Evolutionary conservation across 345 rosid species (phyloP).

Genomic region (Zanthoxylum bungeanum): DNA sequence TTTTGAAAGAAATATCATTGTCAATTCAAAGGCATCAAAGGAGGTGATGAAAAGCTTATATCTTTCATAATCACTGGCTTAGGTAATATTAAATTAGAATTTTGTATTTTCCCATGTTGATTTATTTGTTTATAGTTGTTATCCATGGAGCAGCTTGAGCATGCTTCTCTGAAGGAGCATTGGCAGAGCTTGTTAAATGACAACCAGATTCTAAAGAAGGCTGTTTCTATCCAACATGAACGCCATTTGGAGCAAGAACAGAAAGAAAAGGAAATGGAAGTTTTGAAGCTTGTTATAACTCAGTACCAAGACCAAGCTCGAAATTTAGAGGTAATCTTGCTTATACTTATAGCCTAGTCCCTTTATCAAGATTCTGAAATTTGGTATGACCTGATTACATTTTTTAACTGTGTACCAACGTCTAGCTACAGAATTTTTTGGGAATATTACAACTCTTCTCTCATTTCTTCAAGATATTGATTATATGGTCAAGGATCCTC

Average conservation of each 20-base stretch:
- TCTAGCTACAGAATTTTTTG: neutral
- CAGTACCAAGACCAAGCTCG: constrained; percentile 51
- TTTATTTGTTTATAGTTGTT: neutral
- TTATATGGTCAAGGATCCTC: no score
- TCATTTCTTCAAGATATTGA: neutral
- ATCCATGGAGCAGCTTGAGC: constrained; percentile 35
- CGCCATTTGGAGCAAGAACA: constrained; percentile 45
- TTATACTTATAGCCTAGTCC: neutral
- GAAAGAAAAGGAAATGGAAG: constrained; percentile 38
- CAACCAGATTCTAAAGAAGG: constrained; percentile 49
- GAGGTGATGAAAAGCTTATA: constrained; percentile 29
- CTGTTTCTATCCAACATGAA: constrained; percentile 43
- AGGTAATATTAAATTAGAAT: neutral
- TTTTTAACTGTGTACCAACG: neutral
- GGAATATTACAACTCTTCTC: neutral
- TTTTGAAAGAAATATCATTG: constrained; percentile 31
- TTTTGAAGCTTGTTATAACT: constrained; percentile 31
- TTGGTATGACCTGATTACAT: neutral
- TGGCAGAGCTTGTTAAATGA: constrained; percentile 40
- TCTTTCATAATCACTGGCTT: neutral
- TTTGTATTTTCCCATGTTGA: neutral
- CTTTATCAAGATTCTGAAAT: neutral
- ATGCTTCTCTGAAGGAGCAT: constrained; percentile 32
- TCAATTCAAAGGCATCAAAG: constrained; percentile 26
- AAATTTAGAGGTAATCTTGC: constrained; percentile 39